phyloP scores from a whole-genome alignment of 2,329 filamentous ascomycete genomes.

The Colletotrichum magnum region DNA sequence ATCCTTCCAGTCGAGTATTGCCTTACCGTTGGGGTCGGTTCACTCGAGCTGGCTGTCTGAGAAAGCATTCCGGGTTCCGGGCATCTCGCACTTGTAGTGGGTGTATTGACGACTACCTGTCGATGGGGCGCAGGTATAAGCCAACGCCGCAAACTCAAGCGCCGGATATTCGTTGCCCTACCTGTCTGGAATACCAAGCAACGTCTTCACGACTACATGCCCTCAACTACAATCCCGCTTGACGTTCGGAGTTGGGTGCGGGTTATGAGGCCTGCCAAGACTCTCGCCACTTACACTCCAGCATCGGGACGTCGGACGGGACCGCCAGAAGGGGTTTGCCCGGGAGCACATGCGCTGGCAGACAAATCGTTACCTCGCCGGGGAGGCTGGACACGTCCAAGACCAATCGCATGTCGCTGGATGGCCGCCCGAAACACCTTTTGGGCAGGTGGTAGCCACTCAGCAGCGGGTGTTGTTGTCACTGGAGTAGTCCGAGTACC shows the following conservation, averaged over 20 bases:
- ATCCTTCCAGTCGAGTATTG: too few relatives aligned
- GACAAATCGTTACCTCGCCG: conserved; percentile 8
- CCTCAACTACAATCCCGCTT: too few relatives aligned
- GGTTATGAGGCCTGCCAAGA: conserved; percentile 19
- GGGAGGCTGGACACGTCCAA: conserved; percentile 1
- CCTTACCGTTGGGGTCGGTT: too few relatives aligned
- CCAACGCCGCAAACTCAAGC: too few relatives aligned
- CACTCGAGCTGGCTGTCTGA: too few relatives aligned
- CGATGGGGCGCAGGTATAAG: too few relatives aligned
- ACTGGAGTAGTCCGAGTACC: neutral
- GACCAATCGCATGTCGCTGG: conserved; percentile 6
- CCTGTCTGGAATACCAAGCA: too few relatives aligned
- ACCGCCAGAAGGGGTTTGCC: conserved; percentile 6
- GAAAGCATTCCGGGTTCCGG: too few relatives aligned
- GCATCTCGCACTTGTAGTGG: too few relatives aligned
- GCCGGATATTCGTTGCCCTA: too few relatives aligned
- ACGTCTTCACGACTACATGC: too few relatives aligned
- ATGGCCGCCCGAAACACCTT: conserved; percentile 4
- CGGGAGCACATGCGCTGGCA: conserved; percentile 22
- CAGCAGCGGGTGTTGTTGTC: neutral
- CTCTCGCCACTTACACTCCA: conserved; percentile 1
- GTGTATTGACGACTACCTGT: too few relatives aligned
- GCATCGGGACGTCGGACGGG: conserved; percentile 13
- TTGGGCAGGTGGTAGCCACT: conserved; percentile 25
- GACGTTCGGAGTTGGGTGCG: conserved; percentile 7